Conservation (phyloP, 1,284 basidiomycete genomes). For the Ustilago shanxiensis region DNA sequence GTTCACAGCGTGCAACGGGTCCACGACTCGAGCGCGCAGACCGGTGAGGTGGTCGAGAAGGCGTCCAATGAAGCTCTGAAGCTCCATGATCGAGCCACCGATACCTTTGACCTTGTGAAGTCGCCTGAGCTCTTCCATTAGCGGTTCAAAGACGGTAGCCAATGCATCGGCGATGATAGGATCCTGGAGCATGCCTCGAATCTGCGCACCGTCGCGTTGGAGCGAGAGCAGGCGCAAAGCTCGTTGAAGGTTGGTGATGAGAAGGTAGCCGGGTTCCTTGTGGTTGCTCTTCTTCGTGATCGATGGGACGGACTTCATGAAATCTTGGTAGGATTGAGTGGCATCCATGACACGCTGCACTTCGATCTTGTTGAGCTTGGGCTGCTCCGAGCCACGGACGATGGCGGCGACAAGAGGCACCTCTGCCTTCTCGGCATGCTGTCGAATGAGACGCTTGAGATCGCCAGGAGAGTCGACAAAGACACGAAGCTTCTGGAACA, state of each 20-base stretch:
- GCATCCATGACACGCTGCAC: slow-evolving; percentile 65
- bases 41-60: slow-evolving; percentile 63
- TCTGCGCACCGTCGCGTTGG: slow-evolving; percentile 63
- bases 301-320: slow-evolving; percentile 57
- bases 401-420: slow-evolving; percentile 68
- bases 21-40: slow-evolving; percentile 62
- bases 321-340: slow-evolving; percentile 58
- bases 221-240: slow-evolving; percentile 62
- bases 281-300: slow-evolving; percentile 55
- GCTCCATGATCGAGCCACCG: slow-evolving; percentile 47
- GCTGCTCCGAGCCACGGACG: slow-evolving; percentile 63
- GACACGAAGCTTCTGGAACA: slow-evolving; percentile 63
- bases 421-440: slow-evolving; percentile 58
- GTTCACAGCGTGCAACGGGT: slow-evolving; percentile 61
- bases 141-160: slow-evolving; percentile 58
- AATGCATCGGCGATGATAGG: slow-evolving; percentile 59
- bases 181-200: slow-evolving; percentile 65
- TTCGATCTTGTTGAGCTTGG: slow-evolving; percentile 64
- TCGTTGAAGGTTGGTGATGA: slow-evolving; percentile 62
- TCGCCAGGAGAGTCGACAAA: slow-evolving; percentile 64
- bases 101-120: slow-evolving; percentile 60
- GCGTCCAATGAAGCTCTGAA: slow-evolving; percentile 48
- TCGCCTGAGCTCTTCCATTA: slow-evolving; percentile 58
- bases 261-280: slow-evolving; percentile 57
- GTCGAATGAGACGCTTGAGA: slow-evolving; percentile 65